Evolutionary conservation across 352 stramenopile species (phyloP), one percentile per base, ranked within the genome.

Genomic region (Phytophthora cajani): DNA sequence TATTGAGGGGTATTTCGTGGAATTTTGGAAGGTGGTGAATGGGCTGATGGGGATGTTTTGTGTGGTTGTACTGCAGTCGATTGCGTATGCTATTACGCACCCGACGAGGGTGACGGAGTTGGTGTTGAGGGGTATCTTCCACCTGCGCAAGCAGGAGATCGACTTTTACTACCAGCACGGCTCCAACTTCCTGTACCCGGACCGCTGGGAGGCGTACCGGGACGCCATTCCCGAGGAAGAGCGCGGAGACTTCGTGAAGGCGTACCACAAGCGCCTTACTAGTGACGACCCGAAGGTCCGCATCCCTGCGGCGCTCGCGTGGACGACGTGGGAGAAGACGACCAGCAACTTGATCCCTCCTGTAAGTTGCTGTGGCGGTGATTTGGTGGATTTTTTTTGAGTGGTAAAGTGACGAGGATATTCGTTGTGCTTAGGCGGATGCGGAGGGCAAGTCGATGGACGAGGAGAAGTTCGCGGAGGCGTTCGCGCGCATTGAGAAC

Each of bases 401-500:
- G 50, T 53, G 50, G 27, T 33, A 12, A 25, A 17, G 8, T 63
- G 9, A 44, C 30, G 25, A 47, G 30, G 53, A n/a, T 33, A 25
- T 58, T 56, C 2, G 12, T n/a, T 65, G 38, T 3, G 10, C 30
- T 54, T 51, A 87, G 81, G 46, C 75, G 11, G 76, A 95, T 65
- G 80, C 84, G 1, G 81, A 77, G n/a, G 78, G 84, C 36, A 92
- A 93, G 79, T 93, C 86, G 47, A 94, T 92, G 80, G 79, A 72
- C 36, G 85, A 97, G 51, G 71, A 77, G 25, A 87, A 89, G 67
- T 97, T 97, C 64, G 87, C 91, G 8, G 84, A 97, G 66, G 90
- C 93, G 2, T 98, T 98, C 70, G 93, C 92, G 30, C 86, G 93
- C 52, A 98, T 98, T 64, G 93, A 98, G 78, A 97, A 96, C 80